Evolutionary conservation across 78 protist genomes (phyloP), one percentile per base, ranked within the genome.

Genomic region (Dictyostelium brefeldianum): DNA sequence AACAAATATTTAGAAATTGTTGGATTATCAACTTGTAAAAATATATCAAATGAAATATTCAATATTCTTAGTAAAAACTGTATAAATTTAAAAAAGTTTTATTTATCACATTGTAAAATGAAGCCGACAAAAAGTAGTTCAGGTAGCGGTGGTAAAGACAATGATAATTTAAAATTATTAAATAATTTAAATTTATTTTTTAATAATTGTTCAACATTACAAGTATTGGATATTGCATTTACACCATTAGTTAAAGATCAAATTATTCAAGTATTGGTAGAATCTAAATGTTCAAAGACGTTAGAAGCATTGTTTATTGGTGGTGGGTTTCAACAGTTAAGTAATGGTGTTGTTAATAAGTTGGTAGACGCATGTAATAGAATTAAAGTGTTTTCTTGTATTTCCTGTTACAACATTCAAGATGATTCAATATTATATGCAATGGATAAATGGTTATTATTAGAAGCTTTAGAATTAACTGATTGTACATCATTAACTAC

Each of bases 391-490:
- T 87, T 87, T 41, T 77, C 84, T 18, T 87, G 93, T 65, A 51
- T 87, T 1, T 69, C 79, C 2, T 87, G 73, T 4, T 87, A 29
- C 46, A 56, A 87, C 29, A 54, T 87, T 57, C 47, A 46, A 18
- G 93, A 87, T 50, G 81, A 36, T 7, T 14, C 56, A 0, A 64
- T 87, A 9, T 3, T 27, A 20, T 31, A 50, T 10, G 78, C 79
- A 14, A 25, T 87, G n/a, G 64, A 77, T 5, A 41, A 25, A 64
- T 87, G 93, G 93, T 36, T 77, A 62, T 14, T 77, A 9, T 36
- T 87, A 11, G 93, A 87, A 50, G 93, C 84, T 20, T 9, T 87
- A 8, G 93, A 87, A 51, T 80, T 87, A 54, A 87, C 93, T 3
- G 93, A 87, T 48, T 87, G 93, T 22, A 87, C 78, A 4, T 25